These are phyloP conservation scores for Ustilaginoidea virens DNA, from an alignment of 2,329 filamentous ascomycete genomes.

Conservation along the genomic window DNA sequence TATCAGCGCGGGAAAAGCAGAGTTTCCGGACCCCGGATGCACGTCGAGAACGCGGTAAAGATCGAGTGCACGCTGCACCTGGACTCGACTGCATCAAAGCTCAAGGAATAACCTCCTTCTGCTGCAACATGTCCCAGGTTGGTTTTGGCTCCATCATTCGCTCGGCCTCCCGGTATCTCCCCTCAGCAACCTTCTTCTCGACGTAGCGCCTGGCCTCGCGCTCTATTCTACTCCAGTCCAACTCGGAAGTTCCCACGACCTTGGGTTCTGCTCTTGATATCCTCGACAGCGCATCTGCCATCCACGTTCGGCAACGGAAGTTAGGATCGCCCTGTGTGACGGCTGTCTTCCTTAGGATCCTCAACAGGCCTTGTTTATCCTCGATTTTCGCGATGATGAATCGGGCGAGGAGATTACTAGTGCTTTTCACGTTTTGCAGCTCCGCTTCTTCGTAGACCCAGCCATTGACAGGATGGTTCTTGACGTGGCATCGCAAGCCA, in stretches of 20 bases:
- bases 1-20: no score
- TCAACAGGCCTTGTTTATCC: slow-evolving; percentile 16
- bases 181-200: slow-evolving; percentile 13
- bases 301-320: slow-evolving; percentile 26
- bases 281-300: slow-evolving; percentile 16
- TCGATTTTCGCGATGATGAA: slow-evolving; percentile 23
- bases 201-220: slow-evolving; percentile 18
- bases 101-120: slow-evolving; percentile 11
- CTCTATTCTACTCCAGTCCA: slow-evolving; percentile 23
- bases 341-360: slow-evolving; percentile 16
- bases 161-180: slow-evolving; percentile 7
- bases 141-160: slow-evolving; percentile 12
- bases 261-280: slow-evolving; percentile 17
- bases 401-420: slow-evolving; percentile 18
- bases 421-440: slow-evolving; percentile 9
- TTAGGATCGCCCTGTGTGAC: slow-evolving; percentile 17
- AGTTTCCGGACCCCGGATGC: no score
- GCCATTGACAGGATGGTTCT: slow-evolving; percentile 8
- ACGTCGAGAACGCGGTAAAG: no score
- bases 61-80: no score
- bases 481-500: slow-evolving; percentile 19
- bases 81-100: no score
- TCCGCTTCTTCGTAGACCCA: slow-evolving; percentile 14
- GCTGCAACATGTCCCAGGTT: slow-evolving; percentile 14
- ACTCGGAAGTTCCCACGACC: slow-evolving; percentile 19